Evolutionary conservation across 345 rosid genomes (phyloP).

Genomic region (Atalantia buxifolia): DNA sequence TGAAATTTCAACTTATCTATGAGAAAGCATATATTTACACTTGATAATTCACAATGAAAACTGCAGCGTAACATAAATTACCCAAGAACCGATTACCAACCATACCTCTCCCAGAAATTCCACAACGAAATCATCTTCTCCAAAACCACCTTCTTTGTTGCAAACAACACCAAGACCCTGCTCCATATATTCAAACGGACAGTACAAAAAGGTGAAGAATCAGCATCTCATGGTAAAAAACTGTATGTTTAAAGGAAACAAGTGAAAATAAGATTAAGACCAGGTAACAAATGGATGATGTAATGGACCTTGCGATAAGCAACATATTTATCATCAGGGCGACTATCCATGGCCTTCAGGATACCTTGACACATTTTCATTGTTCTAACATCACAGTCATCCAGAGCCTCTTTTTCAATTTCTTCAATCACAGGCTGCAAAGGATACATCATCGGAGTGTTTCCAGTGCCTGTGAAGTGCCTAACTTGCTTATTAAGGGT

Average conservation of each 20-base stretch:
- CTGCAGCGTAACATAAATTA: neutral
- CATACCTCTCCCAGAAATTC: constrained; percentile 99
- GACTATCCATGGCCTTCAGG: constrained; percentile 80
- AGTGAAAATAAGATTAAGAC: constrained; percentile 1
- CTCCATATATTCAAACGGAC: constrained; percentile 20
- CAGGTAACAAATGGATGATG: neutral
- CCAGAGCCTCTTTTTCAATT: constrained; percentile 63
- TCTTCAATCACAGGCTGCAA: constrained; percentile 84
- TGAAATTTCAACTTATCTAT: neutral
- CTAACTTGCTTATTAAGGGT: constrained; percentile 84
- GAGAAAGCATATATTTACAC: neutral
- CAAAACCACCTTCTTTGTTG: constrained; percentile 92
- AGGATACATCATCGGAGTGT: constrained; percentile 86
- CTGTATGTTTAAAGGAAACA: neutral
- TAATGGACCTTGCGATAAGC: constrained; percentile 86
- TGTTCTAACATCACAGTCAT: constrained; percentile 60
- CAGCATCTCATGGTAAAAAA: constrained; percentile 9
- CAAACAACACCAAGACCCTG: constrained; percentile 99
- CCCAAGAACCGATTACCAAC: constrained; percentile 14
- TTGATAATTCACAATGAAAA: neutral
- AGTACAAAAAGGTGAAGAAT: constrained; percentile 18
- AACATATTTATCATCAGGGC: constrained; percentile 92
- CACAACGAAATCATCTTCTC: constrained; percentile 93
- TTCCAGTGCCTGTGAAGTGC: constrained; percentile 80
- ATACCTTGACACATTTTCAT: constrained; percentile 73